Conservation (phyloP, 495 filamentous ascomycete species). For the Penicillium samsonianum region DNA sequence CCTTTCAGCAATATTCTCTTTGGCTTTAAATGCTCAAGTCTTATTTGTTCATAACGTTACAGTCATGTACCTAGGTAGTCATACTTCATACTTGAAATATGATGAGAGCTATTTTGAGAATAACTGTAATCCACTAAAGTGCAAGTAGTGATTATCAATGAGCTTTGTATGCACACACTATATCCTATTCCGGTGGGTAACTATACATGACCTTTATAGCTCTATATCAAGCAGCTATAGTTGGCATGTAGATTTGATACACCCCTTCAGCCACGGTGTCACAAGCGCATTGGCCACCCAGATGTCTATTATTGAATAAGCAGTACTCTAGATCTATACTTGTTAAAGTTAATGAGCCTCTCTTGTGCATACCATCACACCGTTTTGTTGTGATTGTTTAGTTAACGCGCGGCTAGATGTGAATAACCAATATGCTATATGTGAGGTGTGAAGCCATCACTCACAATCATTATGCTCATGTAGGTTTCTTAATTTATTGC, state of each 20-base stretch:
- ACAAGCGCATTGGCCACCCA: slow-evolving; percentile 6
- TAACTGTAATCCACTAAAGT: no score
- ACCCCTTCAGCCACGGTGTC: slow-evolving; percentile 4
- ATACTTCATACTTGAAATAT: background rate
- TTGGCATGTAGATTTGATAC: slow-evolving; percentile 4
- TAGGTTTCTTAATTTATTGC: background rate
- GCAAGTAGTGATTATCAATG: background rate
- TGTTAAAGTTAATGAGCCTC: background rate
- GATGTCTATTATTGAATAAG: background rate
- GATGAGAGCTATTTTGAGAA: background rate
- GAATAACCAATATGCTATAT: background rate
- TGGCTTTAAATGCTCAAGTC: background rate
- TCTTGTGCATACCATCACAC: background rate
- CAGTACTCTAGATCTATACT: background rate
- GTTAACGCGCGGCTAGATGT: background rate
- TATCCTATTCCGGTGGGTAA: background rate
- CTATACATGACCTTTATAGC: background rate
- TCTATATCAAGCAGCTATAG: background rate
- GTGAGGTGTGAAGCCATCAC: background rate
- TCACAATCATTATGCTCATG: background rate
- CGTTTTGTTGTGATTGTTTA: background rate
- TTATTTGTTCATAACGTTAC: no score
- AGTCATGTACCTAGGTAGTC: background rate
- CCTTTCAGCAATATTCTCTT: background rate
- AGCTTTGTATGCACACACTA: background rate